A percentile compares a stretch with the other conserved stretches of the same genome.
Evolutionary conservation across 768 basidiomycete species (phyloP).

Genomic region (Leccinum arenicola): DNA sequence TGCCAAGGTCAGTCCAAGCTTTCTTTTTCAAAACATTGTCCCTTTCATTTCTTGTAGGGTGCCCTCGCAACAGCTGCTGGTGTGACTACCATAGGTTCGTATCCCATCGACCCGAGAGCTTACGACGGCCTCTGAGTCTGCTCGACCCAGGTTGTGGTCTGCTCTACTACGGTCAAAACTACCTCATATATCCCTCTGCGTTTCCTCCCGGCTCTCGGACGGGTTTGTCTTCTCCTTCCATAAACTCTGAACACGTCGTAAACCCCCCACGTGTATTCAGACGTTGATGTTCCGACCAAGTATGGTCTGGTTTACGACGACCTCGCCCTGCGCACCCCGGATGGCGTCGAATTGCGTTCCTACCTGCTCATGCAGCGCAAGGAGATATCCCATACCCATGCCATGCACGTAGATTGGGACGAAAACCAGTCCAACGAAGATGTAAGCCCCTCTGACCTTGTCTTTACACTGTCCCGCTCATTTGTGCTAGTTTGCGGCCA

Average conservation of each 20-base stretch:
- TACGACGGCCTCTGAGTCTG: not conserved
- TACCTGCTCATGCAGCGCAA: conserved; percentile 72
- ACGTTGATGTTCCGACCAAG: conserved; percentile 68
- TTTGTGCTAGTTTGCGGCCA: conserved; percentile 37
- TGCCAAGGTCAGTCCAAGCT: conserved; percentile 36
- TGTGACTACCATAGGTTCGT: conserved; percentile 53
- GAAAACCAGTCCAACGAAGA: conserved; percentile 54
- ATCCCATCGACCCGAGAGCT: not conserved
- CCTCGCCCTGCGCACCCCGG: conserved; percentile 67
- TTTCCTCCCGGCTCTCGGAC: conserved; percentile 77
- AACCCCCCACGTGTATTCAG: conserved; percentile 33
- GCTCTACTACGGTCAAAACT: conserved; percentile 84
- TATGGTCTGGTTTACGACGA: conserved; percentile 76
- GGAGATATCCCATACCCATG: conserved; percentile 38
- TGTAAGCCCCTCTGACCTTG: conserved; percentile 33
- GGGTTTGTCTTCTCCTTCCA: conserved; percentile 41
- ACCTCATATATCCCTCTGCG: conserved; percentile 87
- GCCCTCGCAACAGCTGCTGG: conserved; percentile 55
- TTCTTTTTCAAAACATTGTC: not conserved
- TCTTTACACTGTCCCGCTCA: not conserved
- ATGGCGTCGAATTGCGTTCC: conserved; percentile 67
- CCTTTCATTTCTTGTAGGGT: conserved; percentile 35
- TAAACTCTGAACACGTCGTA: not conserved
- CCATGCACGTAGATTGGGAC: conserved; percentile 34
- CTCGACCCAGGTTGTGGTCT: conserved; percentile 57